Conservation (phyloP, 805 yeast species). For the Vanderwaltozyma yarrowii region DNA sequence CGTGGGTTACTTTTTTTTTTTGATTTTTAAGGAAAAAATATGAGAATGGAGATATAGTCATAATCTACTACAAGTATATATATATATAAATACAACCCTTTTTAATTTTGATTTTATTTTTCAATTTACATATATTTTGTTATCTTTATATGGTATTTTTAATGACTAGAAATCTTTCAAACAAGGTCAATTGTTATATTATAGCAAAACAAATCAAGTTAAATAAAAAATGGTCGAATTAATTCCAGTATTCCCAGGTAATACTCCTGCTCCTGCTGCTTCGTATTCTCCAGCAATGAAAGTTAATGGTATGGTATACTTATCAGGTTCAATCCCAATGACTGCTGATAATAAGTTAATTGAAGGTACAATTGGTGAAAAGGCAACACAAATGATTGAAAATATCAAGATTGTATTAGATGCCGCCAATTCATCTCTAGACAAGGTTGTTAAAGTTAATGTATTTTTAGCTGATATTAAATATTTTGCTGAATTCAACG, state of each 20-base stretch:
- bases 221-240: not conserved
- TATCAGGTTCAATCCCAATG: conserved; percentile 90
- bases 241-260: not conserved
- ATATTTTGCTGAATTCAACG: conserved; percentile 74
- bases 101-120: too few relatives aligned
- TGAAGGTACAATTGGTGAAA: conserved; percentile 62
- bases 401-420: conserved; percentile 62
- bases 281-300: conserved; percentile 92
- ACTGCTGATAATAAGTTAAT: conserved; percentile 71
- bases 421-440: conserved; percentile 74
- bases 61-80: too few relatives aligned
- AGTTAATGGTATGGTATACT: conserved; percentile 76
- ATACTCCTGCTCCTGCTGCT: conserved; percentile 93
- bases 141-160: too few relatives aligned
- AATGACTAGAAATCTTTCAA: too few relatives aligned
- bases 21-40: too few relatives aligned
- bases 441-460: conserved; percentile 75
- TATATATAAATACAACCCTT: too few relatives aligned
- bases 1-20: too few relatives aligned
- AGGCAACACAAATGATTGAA: conserved; percentile 61
- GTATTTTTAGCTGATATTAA: conserved; percentile 84
- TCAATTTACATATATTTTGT: too few relatives aligned
- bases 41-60: too few relatives aligned
- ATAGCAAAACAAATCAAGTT: not conserved
- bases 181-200: too few relatives aligned